Evolutionary conservation across 768 basidiomycete species (phyloP).

Genomic region (Ramaria rubella): DNA sequence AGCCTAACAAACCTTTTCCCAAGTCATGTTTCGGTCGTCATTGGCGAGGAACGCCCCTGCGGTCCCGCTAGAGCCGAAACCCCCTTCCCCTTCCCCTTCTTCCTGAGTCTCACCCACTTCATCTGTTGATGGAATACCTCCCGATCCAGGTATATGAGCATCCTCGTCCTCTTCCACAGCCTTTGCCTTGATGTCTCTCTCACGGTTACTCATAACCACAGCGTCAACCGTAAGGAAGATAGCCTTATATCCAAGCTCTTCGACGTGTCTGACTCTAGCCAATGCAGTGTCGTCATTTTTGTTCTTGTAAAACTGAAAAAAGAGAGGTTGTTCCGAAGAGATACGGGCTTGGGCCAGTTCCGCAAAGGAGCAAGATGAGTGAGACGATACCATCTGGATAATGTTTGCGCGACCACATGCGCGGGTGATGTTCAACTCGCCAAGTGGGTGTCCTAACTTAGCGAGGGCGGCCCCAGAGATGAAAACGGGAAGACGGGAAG

Average conservation of each 20-base stretch:
- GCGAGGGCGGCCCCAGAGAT: constrained; percentile 79
- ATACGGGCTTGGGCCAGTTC: constrained; percentile 55
- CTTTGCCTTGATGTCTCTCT: constrained; percentile 58
- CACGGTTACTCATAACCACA: constrained; percentile 74
- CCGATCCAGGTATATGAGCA: constrained; percentile 18
- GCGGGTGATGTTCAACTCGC: constrained; percentile 76
- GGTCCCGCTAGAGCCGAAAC: constrained; percentile 43
- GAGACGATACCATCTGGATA: constrained; percentile 81
- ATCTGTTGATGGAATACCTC: constrained; percentile 20
- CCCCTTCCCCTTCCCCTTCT: constrained; percentile 29
- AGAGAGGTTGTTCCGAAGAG: constrained; percentile 51
- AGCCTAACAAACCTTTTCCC: constrained; percentile 56
- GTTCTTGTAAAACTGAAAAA: constrained; percentile 87
- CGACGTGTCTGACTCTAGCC: constrained; percentile 63
- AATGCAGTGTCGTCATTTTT: constrained; percentile 58
- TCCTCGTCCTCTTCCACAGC: constrained; percentile 49
- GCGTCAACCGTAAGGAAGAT: constrained; percentile 93
- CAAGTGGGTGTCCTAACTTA: constrained; percentile 83
- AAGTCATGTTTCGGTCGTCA: constrained; percentile 72
- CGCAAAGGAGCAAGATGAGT: constrained; percentile 61
- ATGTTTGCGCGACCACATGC: constrained; percentile 61
- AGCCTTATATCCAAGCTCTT: constrained; percentile 71
- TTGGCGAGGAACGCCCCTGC: constrained; percentile 60
- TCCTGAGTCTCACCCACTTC: constrained; percentile 20
- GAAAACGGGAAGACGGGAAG: constrained; percentile 71